Conservation (phyloP, 257 asterid species). For the Mitragyna speciosa region DNA sequence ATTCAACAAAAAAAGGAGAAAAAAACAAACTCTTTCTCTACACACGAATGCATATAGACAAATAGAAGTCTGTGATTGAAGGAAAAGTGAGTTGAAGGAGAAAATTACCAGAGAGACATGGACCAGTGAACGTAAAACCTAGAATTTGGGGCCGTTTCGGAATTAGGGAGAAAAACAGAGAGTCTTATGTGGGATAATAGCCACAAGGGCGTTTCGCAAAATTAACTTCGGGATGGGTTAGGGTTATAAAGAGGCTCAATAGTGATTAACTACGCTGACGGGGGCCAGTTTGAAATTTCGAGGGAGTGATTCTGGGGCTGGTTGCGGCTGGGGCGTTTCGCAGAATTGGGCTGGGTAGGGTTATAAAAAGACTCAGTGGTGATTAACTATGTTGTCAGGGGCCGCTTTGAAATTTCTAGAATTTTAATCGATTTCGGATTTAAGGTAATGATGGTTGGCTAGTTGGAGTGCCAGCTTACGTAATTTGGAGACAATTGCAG, state of each 20-base stretch:
- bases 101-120: slow-evolving; percentile 35
- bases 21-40: neutral
- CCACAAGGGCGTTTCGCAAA: neutral
- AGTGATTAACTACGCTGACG: neutral
- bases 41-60: neutral
- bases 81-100: neutral
- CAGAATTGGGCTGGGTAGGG: slow-evolving; percentile 1
- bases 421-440: neutral
- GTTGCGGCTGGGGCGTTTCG: neutral
- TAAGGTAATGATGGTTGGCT: neutral
- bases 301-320: slow-evolving; percentile 11
- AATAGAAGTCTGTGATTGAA: neutral
- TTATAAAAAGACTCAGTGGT: neutral
- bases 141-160: slow-evolving; percentile 51
- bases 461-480: too few relatives aligned
- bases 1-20: neutral
- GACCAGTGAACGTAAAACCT: slow-evolving; percentile 40
- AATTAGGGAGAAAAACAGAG: slow-evolving; percentile 39
- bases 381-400: neutral
- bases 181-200: slow-evolving; percentile 1
- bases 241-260: neutral
- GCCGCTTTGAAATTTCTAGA: neutral
- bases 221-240: neutral
- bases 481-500: neutral
- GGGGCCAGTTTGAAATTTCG: neutral